These are phyloP conservation scores for Sicyos baderoa DNA, from an alignment of 306 rosid species.

Conservation along the genomic window DNA sequence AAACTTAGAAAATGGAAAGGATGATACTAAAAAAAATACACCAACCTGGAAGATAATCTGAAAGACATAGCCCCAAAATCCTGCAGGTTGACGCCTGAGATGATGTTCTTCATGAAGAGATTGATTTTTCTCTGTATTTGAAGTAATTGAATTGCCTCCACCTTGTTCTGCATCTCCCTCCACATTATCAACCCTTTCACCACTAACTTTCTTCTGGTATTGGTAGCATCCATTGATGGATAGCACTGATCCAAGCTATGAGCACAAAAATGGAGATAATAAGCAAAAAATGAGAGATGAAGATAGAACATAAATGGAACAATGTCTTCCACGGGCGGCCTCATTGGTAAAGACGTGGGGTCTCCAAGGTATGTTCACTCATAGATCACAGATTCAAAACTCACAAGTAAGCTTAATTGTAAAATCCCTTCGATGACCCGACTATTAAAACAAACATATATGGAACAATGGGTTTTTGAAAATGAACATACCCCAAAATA, in stretches of 20 bases:
- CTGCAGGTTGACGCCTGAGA: constrained; percentile 49
- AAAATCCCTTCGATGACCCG: no score
- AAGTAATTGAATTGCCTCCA: constrained; percentile 24
- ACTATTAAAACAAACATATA: background rate
- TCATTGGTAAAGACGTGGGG: no score
- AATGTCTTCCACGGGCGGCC: no score
- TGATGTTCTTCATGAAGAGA: constrained; percentile 27
- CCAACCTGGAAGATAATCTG: constrained; percentile 85
- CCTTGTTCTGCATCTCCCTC: constrained; percentile 67
- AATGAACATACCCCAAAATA: constrained; percentile 83
- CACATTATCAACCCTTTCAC: constrained; percentile 68
- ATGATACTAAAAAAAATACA: background rate
- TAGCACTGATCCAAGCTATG: constrained; percentile 74
- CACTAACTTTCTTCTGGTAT: constrained; percentile 66
- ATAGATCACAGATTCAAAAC: no score
- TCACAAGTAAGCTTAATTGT: no score
- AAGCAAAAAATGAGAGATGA: background rate
- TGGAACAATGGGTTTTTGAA: constrained; percentile 14
- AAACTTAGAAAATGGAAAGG: background rate
- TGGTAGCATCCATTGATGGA: constrained; percentile 76
- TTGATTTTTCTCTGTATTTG: constrained; percentile 33
- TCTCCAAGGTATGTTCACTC: no score
- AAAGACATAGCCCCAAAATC: constrained; percentile 64
- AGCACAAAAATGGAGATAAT: constrained; percentile 16
- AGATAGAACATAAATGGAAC: no score